Conservation (phyloP, 2,329 filamentous ascomycete species). For the Thelonectria olida region DNA sequence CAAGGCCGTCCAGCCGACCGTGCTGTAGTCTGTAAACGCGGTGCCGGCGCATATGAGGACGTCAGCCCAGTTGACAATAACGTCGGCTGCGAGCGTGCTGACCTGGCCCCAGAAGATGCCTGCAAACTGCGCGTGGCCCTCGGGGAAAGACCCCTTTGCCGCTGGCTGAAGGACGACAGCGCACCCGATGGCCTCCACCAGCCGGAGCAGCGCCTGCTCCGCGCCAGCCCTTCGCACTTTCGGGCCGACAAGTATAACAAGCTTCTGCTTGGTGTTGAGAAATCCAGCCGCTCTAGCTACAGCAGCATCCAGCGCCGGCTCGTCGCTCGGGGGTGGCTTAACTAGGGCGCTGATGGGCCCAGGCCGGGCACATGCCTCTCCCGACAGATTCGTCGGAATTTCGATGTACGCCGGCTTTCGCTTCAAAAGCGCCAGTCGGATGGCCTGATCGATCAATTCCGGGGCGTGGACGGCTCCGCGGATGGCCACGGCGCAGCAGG, state of each 20-base stretch:
- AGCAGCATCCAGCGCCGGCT: not conserved
- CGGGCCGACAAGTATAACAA: constrained; percentile 17
- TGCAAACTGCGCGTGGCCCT: constrained; percentile 20
- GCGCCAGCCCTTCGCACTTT: constrained; percentile 14
- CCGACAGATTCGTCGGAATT: no score
- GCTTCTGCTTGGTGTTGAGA: constrained; percentile 13
- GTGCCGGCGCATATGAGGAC: no score
- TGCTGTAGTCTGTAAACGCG: constrained; percentile 22
- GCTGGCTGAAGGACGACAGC: constrained; percentile 20
- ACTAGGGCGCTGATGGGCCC: no score
- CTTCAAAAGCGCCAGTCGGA: constrained; percentile 14
- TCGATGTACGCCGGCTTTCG: no score
- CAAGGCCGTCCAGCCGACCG: constrained; percentile 21
- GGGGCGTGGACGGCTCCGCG: constrained; percentile 37
- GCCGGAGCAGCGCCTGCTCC: not conserved
- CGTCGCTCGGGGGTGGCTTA: no score
- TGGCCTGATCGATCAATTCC: constrained; percentile 22
- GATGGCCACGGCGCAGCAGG: constrained; percentile 41
- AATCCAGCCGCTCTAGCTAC: constrained; percentile 5
- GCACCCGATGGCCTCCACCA: constrained; percentile 18
- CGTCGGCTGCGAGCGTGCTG: no score
- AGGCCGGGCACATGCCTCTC: no score
- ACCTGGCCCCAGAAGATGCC: constrained; percentile 21
- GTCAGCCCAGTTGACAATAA: no score
- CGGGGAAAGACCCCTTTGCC: constrained; percentile 20